Percentiles rank a stretch among this genome's conserved stretches.
These are phyloP conservation scores for Cudoniella acicularis DNA, from an alignment of 495 filamentous ascomycete species.

Conservation along the genomic window DNA sequence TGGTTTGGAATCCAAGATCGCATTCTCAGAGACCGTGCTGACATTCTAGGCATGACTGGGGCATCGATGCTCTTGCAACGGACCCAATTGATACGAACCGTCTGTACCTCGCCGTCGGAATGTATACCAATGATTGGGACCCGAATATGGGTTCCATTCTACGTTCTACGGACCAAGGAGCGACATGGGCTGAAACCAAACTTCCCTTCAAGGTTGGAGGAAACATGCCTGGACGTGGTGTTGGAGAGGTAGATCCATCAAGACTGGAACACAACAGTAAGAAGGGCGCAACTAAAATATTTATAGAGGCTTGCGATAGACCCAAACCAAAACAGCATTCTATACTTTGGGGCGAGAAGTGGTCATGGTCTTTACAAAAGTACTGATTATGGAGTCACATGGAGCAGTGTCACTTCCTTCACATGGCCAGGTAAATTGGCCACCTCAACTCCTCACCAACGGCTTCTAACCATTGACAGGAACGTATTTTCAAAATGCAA, in stretches of 20 bases:
- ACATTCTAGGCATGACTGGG: slow-evolving; percentile 45
- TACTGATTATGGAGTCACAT: slow-evolving; percentile 51
- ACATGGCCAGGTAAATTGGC: slow-evolving; percentile 29
- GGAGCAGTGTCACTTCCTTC: slow-evolving; percentile 54
- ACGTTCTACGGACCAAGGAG: slow-evolving; percentile 45
- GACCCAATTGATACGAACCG: slow-evolving; percentile 50
- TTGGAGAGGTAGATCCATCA: slow-evolving; percentile 43
- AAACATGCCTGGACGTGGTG: slow-evolving; percentile 64
- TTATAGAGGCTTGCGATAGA: slow-evolving; percentile 52
- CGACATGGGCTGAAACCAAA: slow-evolving; percentile 41
- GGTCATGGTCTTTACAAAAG: slow-evolving; percentile 63
- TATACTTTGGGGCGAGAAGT: slow-evolving; percentile 58
- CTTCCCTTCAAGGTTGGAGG: slow-evolving; percentile 59
- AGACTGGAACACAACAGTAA: background rate
- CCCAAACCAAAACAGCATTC: slow-evolving; percentile 49
- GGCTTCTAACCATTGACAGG: too few relatives aligned
- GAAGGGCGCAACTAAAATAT: background rate
- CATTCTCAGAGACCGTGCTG: slow-evolving; percentile 2
- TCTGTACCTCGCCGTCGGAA: slow-evolving; percentile 55
- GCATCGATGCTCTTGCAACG: slow-evolving; percentile 54
- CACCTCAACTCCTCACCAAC: too few relatives aligned
- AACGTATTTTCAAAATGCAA: slow-evolving; percentile 13
- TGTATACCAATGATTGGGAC: slow-evolving; percentile 58
- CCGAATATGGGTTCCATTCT: slow-evolving; percentile 52
- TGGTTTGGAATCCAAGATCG: slow-evolving; percentile 32